A percentile compares a stretch with the other conserved stretches of the same genome.
Conservation (phyloP, 768 basidiomycete genomes). For the Tricholomella constricta region DNA sequence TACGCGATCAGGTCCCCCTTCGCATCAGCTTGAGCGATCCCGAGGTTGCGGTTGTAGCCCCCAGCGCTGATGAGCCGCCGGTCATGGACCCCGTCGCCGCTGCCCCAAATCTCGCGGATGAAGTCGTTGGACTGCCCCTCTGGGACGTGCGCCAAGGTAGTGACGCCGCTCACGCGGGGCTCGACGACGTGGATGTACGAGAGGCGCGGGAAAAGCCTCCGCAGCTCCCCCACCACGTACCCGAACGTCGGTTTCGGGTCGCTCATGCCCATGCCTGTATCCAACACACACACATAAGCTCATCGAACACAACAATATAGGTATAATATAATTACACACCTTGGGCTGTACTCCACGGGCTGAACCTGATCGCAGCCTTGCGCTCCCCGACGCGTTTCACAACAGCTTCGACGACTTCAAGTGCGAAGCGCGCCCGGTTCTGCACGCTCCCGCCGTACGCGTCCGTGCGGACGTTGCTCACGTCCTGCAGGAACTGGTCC, state of each 20-base stretch:
- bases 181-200: constrained; percentile 50
- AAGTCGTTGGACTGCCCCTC: constrained; percentile 33
- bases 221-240: constrained; percentile 41
- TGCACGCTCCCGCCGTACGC: constrained; percentile 69
- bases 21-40: constrained; percentile 31
- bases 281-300: too few relatives aligned
- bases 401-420: constrained; percentile 57
- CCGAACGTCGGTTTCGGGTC: constrained; percentile 33
- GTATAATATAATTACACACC: too few relatives aligned
- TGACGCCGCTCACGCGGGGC: constrained; percentile 24
- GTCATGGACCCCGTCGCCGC: constrained; percentile 2
- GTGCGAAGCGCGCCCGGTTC: constrained; percentile 55
- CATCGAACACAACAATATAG: too few relatives aligned
- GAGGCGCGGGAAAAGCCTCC: constrained; percentile 34
- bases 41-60: constrained; percentile 33
- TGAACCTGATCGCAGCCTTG: constrained; percentile 54
- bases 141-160: not conserved
- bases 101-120: constrained; percentile 38
- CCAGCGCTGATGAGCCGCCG: constrained; percentile 36
- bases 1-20: constrained; percentile 36
- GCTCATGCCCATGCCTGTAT: constrained; percentile 41
- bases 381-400: constrained; percentile 52
- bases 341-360: constrained; percentile 52
- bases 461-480: constrained; percentile 61
- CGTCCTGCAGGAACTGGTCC: constrained; percentile 64